Evolutionary conservation across 768 basidiomycete species (phyloP).

Genomic region (Boletus coccyginus): DNA sequence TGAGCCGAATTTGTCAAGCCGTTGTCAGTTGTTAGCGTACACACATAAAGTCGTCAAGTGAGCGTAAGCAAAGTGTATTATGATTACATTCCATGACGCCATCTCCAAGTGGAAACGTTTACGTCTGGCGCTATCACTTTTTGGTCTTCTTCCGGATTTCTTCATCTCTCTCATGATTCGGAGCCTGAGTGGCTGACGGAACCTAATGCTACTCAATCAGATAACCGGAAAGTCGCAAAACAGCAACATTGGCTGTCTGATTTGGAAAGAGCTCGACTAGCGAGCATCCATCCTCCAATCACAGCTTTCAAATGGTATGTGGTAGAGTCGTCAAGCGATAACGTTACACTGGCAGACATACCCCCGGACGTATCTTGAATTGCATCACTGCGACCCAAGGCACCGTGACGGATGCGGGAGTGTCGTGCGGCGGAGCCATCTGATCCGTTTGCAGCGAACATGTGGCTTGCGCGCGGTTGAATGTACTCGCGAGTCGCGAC

Average conservation of each 20-base stretch:
- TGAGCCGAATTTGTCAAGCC: no score
- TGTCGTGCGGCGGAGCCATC: constrained; percentile 1
- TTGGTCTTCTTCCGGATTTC: constrained; percentile 3
- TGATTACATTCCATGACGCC: background rate
- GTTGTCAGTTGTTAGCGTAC: no score
- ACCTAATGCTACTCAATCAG: background rate
- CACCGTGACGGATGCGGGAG: background rate
- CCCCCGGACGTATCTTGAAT: constrained; percentile 1
- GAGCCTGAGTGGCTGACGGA: background rate
- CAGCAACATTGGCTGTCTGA: no score
- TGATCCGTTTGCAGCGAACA: background rate
- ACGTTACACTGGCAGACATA: no score
- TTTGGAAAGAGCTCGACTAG: no score
- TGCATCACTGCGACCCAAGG: constrained; percentile 7
- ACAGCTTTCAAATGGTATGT: no score
- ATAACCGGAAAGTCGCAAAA: no score
- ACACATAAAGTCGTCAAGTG: no score
- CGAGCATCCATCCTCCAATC: no score
- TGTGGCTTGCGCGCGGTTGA: background rate
- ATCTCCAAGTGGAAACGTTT: constrained; percentile 6
- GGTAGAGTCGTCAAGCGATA: no score
- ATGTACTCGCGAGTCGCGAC: background rate
- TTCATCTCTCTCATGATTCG: background rate
- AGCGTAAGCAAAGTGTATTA: no score
- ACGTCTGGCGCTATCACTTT: constrained; percentile 22